Evolutionary conservation across 768 basidiomycete species (phyloP).

Genomic region (Amanita exitialis): DNA sequence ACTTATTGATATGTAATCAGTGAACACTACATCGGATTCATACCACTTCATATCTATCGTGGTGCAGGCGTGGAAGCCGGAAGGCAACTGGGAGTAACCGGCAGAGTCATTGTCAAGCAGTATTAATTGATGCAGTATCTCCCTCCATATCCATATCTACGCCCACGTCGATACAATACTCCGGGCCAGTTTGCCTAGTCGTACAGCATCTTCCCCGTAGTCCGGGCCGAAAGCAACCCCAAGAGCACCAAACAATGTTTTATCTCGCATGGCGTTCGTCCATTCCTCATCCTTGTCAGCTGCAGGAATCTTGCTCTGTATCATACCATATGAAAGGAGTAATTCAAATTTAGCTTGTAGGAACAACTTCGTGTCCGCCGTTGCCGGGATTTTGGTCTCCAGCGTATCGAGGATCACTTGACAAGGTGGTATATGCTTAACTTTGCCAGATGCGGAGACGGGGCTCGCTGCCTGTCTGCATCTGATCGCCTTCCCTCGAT

Average conservation of each 20-base stretch:
- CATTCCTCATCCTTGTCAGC: slow-evolving; percentile 24
- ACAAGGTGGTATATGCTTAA: background rate
- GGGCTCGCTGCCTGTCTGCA: background rate
- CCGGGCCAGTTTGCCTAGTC: slow-evolving; percentile 2
- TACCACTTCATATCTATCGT: slow-evolving; percentile 36
- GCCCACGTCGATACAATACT: slow-evolving; percentile 1
- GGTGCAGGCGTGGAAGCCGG: slow-evolving; percentile 8
- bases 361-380: background rate
- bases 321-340: slow-evolving; percentile 25
- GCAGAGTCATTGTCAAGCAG: slow-evolving; percentile 8
- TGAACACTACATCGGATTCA: slow-evolving; percentile 41
- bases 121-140: background rate
- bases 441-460: background rate
- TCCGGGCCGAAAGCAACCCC: slow-evolving; percentile 8
- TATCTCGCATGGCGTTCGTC: slow-evolving; percentile 17
- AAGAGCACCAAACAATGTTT: slow-evolving; percentile 16
- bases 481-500: background rate
- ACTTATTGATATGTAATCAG: slow-evolving; percentile 12
- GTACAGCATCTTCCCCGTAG: slow-evolving; percentile 7
- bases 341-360: slow-evolving; percentile 27
- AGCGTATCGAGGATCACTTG: slow-evolving; percentile 1
- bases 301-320: slow-evolving; percentile 18
- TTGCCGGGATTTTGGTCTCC: background rate
- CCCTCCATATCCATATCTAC: background rate
- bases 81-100: background rate